Evolutionary conservation across 2,329 filamentous ascomycete genomes (phyloP), one percentile per base, ranked within the genome.

Genomic region (Balansia obtecta): DNA sequence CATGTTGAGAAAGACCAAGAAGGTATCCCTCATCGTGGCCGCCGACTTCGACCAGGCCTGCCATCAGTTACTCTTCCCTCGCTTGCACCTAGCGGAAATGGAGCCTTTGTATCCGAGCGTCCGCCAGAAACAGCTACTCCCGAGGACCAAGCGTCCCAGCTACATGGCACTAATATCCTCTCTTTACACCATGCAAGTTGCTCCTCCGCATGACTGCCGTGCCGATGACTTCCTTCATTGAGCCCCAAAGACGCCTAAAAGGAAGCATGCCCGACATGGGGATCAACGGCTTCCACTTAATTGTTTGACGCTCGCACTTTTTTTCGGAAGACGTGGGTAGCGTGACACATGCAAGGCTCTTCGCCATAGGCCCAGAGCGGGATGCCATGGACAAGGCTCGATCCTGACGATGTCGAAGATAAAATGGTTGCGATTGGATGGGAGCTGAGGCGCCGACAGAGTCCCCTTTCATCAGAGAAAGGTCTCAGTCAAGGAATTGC

Each of bases 101-200:
- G 15, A 37, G 34, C 34, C 16, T 11, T 34, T 13, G 18, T 13
- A 40, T n/a, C 38, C 6, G 9, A 11, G 6, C n/a, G 58, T 8
- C 61, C 62, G 20, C 60, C 62, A n/a, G 63, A 55, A 44, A 67
- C 59, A 10, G 66, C 61, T 16, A 68, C 62, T 6, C 65, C 64
- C 60, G 55, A 16, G 61, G 53, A n/a, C 62, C 62, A 30, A 69
- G 55, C 6, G 59, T 56, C 2, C 59, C 57, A 40, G 67, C 61
- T 4, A 68, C 65, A 51, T 68, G 63, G 48, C 67, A 66, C 66
- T 66, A 69, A 51, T 67, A 62, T 22, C 65, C 65, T 30, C 67
- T 66, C 1, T 63, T 65, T 15, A 70, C 64, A 47, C 20, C 61
- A 63, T 4, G 68, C 66, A 11, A 69, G 54, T 30, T 55, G 54